These are phyloP conservation scores for Protoeuglena noctilucae DNA, from an alignment of 139 green algal species.

Conservation along the genomic window DNA sequence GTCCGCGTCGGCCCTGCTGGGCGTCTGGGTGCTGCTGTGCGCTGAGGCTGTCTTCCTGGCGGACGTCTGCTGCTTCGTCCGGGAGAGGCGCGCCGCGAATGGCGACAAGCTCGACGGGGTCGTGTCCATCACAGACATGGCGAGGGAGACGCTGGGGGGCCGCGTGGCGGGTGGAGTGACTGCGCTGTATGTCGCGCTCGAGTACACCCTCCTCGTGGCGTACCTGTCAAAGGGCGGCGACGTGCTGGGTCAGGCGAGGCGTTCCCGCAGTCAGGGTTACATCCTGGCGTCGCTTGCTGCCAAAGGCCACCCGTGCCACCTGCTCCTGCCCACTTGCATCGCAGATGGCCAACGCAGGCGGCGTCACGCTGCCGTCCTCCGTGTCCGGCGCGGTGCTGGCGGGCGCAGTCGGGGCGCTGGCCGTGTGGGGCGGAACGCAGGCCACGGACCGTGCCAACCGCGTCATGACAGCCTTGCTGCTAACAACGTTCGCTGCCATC, in stretches of 20 bases:
- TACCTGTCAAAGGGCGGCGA: slow-evolving; percentile 40
- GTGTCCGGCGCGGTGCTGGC: not conserved
- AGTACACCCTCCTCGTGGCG: slow-evolving; percentile 42
- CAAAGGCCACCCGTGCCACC: no score
- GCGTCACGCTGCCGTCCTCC: not conserved
- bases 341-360: no score
- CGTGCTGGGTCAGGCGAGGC: slow-evolving; percentile 12
- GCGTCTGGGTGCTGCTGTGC: slow-evolving; percentile 33
- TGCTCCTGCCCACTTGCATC: no score
- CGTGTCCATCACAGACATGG: slow-evolving; percentile 39
- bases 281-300: no score
- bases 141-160: slow-evolving; percentile 28
- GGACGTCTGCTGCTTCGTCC: slow-evolving; percentile 39
- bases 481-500: slow-evolving; percentile 23
- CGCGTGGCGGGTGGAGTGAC: slow-evolving; percentile 14
- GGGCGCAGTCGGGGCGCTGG: not conserved
- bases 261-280: no score
- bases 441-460: slow-evolving; percentile 6
- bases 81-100: slow-evolving; percentile 4
- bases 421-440: not conserved
- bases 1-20: slow-evolving; percentile 12
- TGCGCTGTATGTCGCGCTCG: slow-evolving; percentile 33
- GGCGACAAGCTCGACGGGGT: slow-evolving; percentile 10
- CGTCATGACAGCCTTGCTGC: slow-evolving; percentile 20
- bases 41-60: slow-evolving; percentile 43